Percentiles rank a stretch among this genome's conserved stretches.
phyloP scores from a whole-genome alignment of 176 grass and related monocot species.

The Aegilops bicornis region DNA sequence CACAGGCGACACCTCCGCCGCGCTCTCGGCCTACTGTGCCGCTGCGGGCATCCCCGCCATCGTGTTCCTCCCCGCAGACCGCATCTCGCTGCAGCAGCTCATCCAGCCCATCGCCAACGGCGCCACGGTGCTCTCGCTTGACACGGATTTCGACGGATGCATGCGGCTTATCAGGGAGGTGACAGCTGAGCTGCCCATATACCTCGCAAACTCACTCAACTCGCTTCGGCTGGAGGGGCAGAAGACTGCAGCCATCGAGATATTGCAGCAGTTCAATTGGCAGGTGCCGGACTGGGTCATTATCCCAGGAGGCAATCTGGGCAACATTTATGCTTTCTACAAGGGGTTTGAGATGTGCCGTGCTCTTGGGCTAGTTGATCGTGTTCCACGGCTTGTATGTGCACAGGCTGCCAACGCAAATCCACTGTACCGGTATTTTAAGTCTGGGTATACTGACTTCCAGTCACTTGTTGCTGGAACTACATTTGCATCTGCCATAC shows the following conservation, averaged over 20 bases:
- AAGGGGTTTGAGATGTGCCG: conserved; percentile 78
- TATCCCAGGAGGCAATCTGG: conserved; percentile 67
- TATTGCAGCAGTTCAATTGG: conserved; percentile 77
- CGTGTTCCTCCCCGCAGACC: conserved; percentile 64
- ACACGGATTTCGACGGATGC: conserved; percentile 72
- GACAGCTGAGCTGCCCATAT: conserved; percentile 67
- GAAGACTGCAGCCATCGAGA: conserved; percentile 76
- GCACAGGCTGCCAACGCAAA: conserved; percentile 73
- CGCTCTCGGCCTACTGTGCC: conserved; percentile 70
- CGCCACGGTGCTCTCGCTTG: conserved; percentile 63
- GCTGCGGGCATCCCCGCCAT: conserved; percentile 67
- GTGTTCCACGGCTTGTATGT: conserved; percentile 56
- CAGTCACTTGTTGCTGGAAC: conserved; percentile 49
- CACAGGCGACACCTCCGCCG: conserved; percentile 76
- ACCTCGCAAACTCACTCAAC: conserved; percentile 77
- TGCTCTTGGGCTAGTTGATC: conserved; percentile 59
- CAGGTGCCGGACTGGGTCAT: conserved; percentile 79
- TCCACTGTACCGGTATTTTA: conserved; percentile 61
- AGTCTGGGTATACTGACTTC: conserved; percentile 62
- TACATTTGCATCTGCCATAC: conserved; percentile 79
- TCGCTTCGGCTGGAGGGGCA: conserved; percentile 74
- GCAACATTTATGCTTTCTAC: conserved; percentile 87
- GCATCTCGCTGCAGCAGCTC: conserved; percentile 79
- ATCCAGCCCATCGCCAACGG: conserved; percentile 78
- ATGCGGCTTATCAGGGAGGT: conserved; percentile 74